Percentiles rank a stretch among this genome's conserved stretches.
Evolutionary conservation across 805 yeast genomes (phyloP).

Genomic region (Metschnikowia cerradonensis): DNA sequence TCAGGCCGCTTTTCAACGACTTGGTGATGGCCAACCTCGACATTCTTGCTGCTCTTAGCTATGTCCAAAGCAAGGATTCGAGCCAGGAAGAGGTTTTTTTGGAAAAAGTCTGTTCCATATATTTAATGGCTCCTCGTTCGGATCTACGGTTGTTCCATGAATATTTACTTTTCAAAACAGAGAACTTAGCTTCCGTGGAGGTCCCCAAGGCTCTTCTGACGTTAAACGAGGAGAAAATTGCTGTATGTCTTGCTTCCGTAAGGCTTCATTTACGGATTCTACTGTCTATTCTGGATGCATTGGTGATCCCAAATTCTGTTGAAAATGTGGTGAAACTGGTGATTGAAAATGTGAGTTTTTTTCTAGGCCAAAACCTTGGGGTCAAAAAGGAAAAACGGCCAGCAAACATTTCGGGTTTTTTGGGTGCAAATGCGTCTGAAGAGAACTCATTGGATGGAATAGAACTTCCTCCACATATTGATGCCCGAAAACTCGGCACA

Average conservation of each 20-base stretch:
- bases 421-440: neutral
- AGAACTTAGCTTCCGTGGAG: conserved; percentile 25
- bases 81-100: conserved; percentile 9
- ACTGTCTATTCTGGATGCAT: conserved; percentile 9
- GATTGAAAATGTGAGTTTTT: neutral
- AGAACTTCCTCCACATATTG: conserved; percentile 35
- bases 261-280: conserved; percentile 29
- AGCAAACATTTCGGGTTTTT: neutral
- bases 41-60: conserved; percentile 22
- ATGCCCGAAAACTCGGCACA: conserved; percentile 28
- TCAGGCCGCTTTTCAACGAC: conserved; percentile 29
- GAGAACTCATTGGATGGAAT: conserved; percentile 30
- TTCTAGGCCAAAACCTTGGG: neutral
- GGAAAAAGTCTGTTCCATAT: conserved; percentile 4
- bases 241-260: conserved; percentile 24
- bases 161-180: conserved; percentile 20
- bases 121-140: conserved; percentile 5
- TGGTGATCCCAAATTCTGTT: neutral
- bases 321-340: neutral
- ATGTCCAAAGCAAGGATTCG: conserved; percentile 5
- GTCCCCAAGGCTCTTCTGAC: conserved; percentile 24
- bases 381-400: neutral
- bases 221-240: conserved; percentile 31
- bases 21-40: conserved; percentile 30
- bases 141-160: conserved; percentile 13